Evolutionary conservation across 192 early-diverging fungal species (phyloP), one percentile per base, ranked within the genome.

Genomic region (Chytriomyces sp.): DNA sequence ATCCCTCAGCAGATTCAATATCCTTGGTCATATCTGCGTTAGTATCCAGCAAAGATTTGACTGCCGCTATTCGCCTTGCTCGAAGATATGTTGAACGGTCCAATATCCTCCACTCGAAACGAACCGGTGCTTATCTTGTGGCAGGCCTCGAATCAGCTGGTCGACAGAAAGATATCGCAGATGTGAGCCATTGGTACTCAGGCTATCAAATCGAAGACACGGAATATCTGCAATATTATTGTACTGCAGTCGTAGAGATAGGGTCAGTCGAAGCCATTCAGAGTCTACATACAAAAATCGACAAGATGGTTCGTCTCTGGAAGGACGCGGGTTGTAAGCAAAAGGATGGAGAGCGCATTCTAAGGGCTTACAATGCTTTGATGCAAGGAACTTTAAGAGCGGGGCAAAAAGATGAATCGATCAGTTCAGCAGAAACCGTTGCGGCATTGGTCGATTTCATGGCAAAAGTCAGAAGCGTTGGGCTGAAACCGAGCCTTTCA

Each of bases 201-300:
- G 35, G 35, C 35, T 35, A 35, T 35, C 35, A 35, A 35, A 35
- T 35, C 53, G 62, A 64, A 28, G 62, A 24, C 62, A 10, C 63
- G 24, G 73, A 75, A 50, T 65, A 66, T 50, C 73, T 75, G 44
- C 73, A 75, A 45, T 75, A 75, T 57, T 50, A n/a, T 35, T 10
- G 10, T 26, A 64, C n/a, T 13, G 73, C 73, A 9, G 7, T 50
- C 6, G 7, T 47, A 3, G 71, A 73, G n/a, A 69, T 46, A n/a
- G 18, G 67, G n/a, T 20, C 43, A 2, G 24, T 18, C 67, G 45
- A 20, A 13, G 28, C n/a, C 11, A 69, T 20, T 18, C 46, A 46
- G 43, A 13, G 1, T 18, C 26, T 46, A n/a, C 35, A 35, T 35
- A 35, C 35, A 35, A 35, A 35, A 35, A 11, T 20, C 43, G 46